These are phyloP conservation scores for Fomitopsis betulina DNA, from an alignment of 1,284 basidiomycete genomes.

Conservation along the genomic window DNA sequence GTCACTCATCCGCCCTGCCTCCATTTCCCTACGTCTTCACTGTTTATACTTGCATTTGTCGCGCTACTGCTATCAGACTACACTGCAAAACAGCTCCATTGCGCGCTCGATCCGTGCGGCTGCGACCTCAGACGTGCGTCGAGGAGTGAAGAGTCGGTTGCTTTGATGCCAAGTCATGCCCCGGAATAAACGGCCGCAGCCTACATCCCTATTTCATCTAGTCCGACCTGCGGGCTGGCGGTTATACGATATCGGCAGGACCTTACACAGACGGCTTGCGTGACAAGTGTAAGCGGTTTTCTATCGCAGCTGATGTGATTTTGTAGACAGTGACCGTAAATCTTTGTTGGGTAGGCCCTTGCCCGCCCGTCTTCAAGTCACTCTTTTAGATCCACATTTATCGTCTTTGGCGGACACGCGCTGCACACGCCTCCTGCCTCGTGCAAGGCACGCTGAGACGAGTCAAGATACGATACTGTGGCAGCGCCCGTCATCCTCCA, in stretches of 20 bases:
- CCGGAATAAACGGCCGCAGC: background rate
- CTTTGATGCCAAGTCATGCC: constrained; percentile 1
- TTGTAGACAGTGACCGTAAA: background rate
- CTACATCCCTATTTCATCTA: background rate
- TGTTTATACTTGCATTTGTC: background rate
- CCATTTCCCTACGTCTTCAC: constrained; percentile 1
- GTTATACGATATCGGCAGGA: constrained; percentile 5
- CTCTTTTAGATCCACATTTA: constrained; percentile 20
- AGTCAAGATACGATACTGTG: constrained; percentile 16
- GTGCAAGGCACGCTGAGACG: constrained; percentile 21
- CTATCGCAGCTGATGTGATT: constrained; percentile 5
- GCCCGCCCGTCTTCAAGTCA: constrained; percentile 6
- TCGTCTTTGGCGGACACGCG: constrained; percentile 19
- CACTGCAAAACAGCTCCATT: background rate
- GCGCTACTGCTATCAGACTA: background rate
- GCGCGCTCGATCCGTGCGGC: background rate
- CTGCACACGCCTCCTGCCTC: constrained; percentile 21
- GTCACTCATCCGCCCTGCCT: background rate
- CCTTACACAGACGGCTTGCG: background rate
- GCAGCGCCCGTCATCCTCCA: background rate
- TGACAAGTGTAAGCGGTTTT: constrained; percentile 1
- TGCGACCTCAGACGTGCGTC: background rate
- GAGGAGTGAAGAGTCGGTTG: background rate
- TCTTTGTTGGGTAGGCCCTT: constrained; percentile 8
- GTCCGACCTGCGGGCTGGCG: background rate